Evolutionary conservation across 2,329 filamentous ascomycete species (phyloP), one percentile per base, ranked within the genome.

Genomic region (Myriosclerotinia curreyana): DNA sequence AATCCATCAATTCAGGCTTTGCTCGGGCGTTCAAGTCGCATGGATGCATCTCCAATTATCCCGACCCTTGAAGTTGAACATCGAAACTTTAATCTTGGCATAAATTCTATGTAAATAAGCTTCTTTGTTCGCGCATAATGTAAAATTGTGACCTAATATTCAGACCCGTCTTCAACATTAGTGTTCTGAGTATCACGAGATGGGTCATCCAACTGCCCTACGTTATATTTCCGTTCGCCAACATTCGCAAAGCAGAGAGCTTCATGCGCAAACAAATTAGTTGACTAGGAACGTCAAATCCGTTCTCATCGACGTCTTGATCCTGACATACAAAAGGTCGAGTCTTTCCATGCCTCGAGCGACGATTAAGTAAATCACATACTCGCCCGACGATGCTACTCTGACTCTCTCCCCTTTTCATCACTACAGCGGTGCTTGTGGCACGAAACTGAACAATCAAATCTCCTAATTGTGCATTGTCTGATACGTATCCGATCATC

Each of bases 401-500:
- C 36, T 36, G 11, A 44, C n/a, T 38, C 6, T 25, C 53, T 20
- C 60, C 54, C 7, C 44, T 60, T 36, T 54, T 59, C 44, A 64
- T 38, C 14, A 64, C 44, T n/a, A 64, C 54, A 51, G 54, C 38
- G 0, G 62, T 60, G 12, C 48, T 52, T 7, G 53, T 64, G 14
- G 20, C 56, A 25, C 54, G 44, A 28, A 64, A 64, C 31, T 59
- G 53, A 20, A 64, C 38, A 28, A 64, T 28, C 5, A 51, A 3
- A 25, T 64, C 53, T 3, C 53, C 62, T 6, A 59, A 28, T 52
- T 28, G 34, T 36, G 46, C 54, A 31, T 42, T 60, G 5, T 51
- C 36, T 14, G 62, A 64, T 15, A 28, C 36, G 25, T 60, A 64
- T 34, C 62, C 62, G 15, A 64, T 64, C 54, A 64, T 59, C 8